Evolutionary conservation across 768 basidiomycete species (phyloP).

Genomic region (Pleurotus pulmonarius): DNA sequence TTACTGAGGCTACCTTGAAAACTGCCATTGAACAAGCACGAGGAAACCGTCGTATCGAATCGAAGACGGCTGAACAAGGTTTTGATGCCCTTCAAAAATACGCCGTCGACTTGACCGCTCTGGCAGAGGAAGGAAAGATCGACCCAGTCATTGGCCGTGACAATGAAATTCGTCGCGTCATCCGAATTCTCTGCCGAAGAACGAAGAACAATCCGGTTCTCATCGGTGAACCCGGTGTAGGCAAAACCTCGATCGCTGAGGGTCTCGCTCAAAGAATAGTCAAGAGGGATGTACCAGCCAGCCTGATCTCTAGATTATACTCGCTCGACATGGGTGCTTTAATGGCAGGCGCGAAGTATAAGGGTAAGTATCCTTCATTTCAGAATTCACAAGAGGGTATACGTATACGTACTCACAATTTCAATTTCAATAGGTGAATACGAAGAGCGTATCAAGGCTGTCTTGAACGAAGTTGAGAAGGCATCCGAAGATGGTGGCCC

Average conservation of each 20-base stretch:
- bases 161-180: conserved; percentile 82
- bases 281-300: conserved; percentile 84
- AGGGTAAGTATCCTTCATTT: conserved; percentile 39
- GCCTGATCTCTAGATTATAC: conserved; percentile 69
- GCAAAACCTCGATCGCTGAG: conserved; percentile 94
- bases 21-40: conserved; percentile 76
- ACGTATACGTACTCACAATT: not conserved
- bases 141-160: conserved; percentile 94
- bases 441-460: conserved; percentile 92
- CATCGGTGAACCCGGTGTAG: conserved; percentile 92
- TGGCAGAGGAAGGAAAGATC: conserved; percentile 91
- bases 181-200: conserved; percentile 82
- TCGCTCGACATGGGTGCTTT: conserved; percentile 94
- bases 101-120: conserved; percentile 78
- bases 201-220: conserved; percentile 98
- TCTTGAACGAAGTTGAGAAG: conserved; percentile 92
- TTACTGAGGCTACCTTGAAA: conserved; percentile 70
- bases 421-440: conserved; percentile 52
- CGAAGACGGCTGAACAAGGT: conserved; percentile 82
- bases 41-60: conserved; percentile 83
- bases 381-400: not conserved
- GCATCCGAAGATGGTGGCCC: conserved; percentile 69
- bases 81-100: conserved; percentile 93
- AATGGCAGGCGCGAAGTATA: conserved; percentile 91
- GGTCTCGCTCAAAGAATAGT: conserved; percentile 94